phyloP scores from a whole-genome alignment of 2,329 filamentous ascomycete genomes.

The Pseudogymnoascus destructans region DNA sequence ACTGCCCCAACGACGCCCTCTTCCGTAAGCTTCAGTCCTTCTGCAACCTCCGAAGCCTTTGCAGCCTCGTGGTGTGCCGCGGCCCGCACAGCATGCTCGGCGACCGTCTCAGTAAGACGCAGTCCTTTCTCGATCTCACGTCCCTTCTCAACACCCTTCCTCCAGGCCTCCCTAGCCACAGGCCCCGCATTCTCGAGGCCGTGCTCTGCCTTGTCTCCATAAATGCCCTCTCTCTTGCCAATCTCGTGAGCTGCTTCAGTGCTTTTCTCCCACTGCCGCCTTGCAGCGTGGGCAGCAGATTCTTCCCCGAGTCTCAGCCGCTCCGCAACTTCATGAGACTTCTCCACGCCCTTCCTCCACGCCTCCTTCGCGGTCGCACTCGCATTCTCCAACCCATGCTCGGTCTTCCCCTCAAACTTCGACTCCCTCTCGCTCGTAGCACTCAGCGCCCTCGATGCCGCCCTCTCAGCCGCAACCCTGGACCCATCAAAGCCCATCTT shows the following conservation, averaged over 20 bases:
- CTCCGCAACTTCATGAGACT: constrained; percentile 6
- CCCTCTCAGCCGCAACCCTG: constrained; percentile 21
- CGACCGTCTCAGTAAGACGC: background rate
- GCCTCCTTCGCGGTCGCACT: constrained; percentile 14
- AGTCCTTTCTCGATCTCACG: background rate
- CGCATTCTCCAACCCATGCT: constrained; percentile 14
- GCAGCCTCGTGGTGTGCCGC: background rate
- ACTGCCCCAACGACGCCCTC: constrained; percentile 30
- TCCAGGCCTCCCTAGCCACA: constrained; percentile 12
- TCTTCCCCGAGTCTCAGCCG: background rate
- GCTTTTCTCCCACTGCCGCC: background rate
- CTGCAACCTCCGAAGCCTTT: constrained; percentile 11
- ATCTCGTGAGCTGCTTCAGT: background rate
- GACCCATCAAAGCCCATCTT: constrained; percentile 22
- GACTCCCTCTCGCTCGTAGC: constrained; percentile 17
- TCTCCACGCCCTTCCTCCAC: background rate
- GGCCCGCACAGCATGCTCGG: background rate
- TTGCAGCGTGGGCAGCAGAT: background rate
- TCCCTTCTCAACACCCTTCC: background rate
- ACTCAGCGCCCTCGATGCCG: constrained; percentile 17
- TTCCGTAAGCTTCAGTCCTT: constrained; percentile 23
- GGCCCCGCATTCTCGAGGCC: constrained; percentile 15
- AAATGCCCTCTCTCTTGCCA: background rate
- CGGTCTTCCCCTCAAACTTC: constrained; percentile 14
- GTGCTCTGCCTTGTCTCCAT: background rate